Percentiles rank a stretch among this genome's conserved stretches.
These are phyloP conservation scores for Pseudognaphalium luteoalbum DNA, from an alignment of 129 eudicot species.

Conservation along the genomic window DNA sequence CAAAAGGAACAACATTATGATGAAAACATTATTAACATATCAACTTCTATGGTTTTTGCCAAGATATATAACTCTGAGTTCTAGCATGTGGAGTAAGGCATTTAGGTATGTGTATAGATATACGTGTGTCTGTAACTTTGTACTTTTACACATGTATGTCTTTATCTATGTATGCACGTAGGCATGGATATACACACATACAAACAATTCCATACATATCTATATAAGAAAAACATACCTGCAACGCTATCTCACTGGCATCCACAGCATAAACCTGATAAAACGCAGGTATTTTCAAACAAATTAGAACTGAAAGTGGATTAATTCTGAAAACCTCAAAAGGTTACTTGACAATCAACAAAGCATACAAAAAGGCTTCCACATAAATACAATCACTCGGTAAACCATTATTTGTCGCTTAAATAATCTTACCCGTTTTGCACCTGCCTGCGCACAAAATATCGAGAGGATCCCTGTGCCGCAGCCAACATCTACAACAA, in stretches of 20 bases:
- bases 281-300: conserved; percentile 22
- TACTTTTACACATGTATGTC: not conserved
- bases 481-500: conserved; percentile 98
- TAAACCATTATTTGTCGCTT: conserved; percentile 2
- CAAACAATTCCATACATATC: not conserved
- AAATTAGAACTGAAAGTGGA: conserved; percentile 7
- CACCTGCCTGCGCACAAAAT: conserved; percentile 99
- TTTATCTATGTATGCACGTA: not conserved
- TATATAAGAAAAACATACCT: conserved; percentile 40
- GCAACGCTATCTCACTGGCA: conserved; percentile 95
- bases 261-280: conserved; percentile 96
- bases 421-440: conserved; percentile 64
- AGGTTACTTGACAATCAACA: not conserved
- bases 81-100: not conserved
- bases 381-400: not conserved
- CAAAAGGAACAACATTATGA: conserved; percentile 17
- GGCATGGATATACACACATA: not conserved
- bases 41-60: not conserved
- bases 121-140: not conserved
- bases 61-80: not conserved
- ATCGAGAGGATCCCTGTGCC: conserved; percentile 97
- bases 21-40: conserved; percentile 22
- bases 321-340: conserved; percentile 14
- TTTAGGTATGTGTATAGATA: not conserved
- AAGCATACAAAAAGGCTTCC: not conserved